These are phyloP conservation scores for Aspergillus novofumigatus DNA, from an alignment of 2,329 filamentous ascomycete genomes.

Conservation along the genomic window DNA sequence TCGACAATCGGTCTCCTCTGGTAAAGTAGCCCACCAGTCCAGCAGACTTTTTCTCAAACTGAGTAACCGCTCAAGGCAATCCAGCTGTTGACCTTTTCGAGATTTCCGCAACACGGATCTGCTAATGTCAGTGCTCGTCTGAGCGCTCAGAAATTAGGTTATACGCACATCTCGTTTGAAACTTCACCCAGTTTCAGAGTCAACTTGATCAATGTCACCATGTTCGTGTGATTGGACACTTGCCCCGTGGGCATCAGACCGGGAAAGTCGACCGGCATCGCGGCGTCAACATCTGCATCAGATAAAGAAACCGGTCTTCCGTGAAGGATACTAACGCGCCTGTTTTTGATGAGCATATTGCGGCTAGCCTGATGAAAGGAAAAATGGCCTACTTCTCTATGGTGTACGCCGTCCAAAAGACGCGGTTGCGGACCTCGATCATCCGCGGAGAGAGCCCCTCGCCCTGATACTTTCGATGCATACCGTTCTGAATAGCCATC, in stretches of 20 bases:
- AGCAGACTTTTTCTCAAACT: constrained; percentile 36
- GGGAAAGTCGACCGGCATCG: constrained; percentile 47
- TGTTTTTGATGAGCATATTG: constrained; percentile 19
- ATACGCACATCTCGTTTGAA: constrained; percentile 38
- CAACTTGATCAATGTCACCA: constrained; percentile 46
- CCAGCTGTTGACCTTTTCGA: constrained; percentile 36
- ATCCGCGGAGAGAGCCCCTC: constrained; percentile 46
- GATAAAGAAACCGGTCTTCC: constrained; percentile 53
- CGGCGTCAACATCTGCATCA: constrained; percentile 51
- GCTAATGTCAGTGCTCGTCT: constrained; percentile 18
- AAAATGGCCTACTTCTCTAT: constrained; percentile 47
- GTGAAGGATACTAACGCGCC: constrained; percentile 54
- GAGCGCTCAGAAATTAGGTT: neutral
- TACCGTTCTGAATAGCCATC: constrained; percentile 57
- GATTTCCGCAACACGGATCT: constrained; percentile 36
- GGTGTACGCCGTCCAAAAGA: constrained; percentile 57
- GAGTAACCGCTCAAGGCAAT: constrained; percentile 38
- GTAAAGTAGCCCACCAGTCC: constrained; percentile 42
- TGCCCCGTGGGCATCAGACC: constrained; percentile 41
- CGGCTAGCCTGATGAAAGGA: neutral
- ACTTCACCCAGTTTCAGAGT: constrained; percentile 39
- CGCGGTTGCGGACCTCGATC: constrained; percentile 51
- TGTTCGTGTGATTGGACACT: constrained; percentile 44
- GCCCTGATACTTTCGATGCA: constrained; percentile 52
- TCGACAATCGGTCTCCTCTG: constrained; percentile 36